Base-by-base conservation (phyloP, 2,329 filamentous ascomycete genomes). In the Fusarium virguliforme region DNA sequence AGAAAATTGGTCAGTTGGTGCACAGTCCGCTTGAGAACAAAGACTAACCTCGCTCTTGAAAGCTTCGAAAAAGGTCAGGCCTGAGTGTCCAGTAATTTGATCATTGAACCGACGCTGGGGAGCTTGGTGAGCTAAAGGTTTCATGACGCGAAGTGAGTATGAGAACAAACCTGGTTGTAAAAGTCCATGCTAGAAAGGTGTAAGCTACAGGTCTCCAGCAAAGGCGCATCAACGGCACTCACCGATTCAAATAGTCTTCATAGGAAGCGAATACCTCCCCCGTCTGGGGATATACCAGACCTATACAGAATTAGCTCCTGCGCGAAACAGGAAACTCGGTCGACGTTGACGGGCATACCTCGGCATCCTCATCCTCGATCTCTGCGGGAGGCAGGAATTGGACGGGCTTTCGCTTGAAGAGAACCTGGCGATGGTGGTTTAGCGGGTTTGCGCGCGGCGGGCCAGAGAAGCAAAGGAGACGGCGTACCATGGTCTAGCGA, bases 351-450 rank as follows among this genome's bases (percentile, higher is more conserved):
- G 57, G 64, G 60, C 65, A 79, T 87, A 95, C 95, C 88, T 98
- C 94, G 75, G 89, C 87, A 76, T 93, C 90, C 73, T 97, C 94
- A 85, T 96, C 91, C 74, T 94, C 87, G 73, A 95, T 89, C 58
- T 88, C 85, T 24, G 92, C 92, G 53, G 87, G 86, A 55, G 92
- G 88, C 73, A 95, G 85, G 79, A 94, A 92, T 83, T 93, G 91
- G 78, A 98, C 94, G 63, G 95, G 95, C 83, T 98, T 98, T 77
- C 96, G 90, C 85, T 98, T 98, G 83, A 93, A 98, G 72, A 97
- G 88, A 75, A 99, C 95, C 95, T 98, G 64, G 34, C 51, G 28
- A 62, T 34, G 38, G 9, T 22, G 26, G 37, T 56, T 71, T 34
- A 70, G 70, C 46, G 32, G 65, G 63, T 62, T 18, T 18, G 18